Percentiles rank a stretch among this genome's conserved stretches.
These are phyloP conservation scores for Claviceps sp. DNA, from an alignment of 2,329 filamentous ascomycete species.

Conservation along the genomic window DNA sequence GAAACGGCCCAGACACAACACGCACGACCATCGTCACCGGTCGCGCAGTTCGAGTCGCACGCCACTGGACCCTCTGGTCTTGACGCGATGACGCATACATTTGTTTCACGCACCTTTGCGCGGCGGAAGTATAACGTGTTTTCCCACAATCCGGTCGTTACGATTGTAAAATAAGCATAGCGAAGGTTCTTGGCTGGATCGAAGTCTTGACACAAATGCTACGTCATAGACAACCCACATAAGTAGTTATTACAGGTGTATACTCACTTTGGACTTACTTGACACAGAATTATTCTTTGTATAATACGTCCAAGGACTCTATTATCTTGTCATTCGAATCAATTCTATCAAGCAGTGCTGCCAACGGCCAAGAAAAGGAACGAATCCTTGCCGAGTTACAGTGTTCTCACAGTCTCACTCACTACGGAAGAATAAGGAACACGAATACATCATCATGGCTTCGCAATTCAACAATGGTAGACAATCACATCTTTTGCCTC, in stretches of 20 bases:
- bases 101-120: no score
- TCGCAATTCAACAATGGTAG: neutral
- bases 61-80: no score
- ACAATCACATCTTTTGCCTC: neutral
- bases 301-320: no score
- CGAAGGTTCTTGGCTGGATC: neutral
- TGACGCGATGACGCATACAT: neutral
- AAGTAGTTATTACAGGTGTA: no score
- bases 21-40: no score
- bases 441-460: neutral
- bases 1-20: no score
- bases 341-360: neutral
- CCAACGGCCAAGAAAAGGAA: neutral
- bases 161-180: neutral
- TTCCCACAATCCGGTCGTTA: neutral
- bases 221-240: neutral
- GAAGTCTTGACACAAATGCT: neutral
- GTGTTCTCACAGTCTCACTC: neutral
- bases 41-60: no score
- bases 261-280: no score
- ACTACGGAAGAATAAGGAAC: neutral
- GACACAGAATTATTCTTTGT: no score
- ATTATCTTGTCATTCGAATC: neutral
- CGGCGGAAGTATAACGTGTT: neutral
- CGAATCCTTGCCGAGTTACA: neutral